Evolutionary conservation across 257 asterid species (phyloP).

Genomic region (Nicotiana noctiflora): DNA sequence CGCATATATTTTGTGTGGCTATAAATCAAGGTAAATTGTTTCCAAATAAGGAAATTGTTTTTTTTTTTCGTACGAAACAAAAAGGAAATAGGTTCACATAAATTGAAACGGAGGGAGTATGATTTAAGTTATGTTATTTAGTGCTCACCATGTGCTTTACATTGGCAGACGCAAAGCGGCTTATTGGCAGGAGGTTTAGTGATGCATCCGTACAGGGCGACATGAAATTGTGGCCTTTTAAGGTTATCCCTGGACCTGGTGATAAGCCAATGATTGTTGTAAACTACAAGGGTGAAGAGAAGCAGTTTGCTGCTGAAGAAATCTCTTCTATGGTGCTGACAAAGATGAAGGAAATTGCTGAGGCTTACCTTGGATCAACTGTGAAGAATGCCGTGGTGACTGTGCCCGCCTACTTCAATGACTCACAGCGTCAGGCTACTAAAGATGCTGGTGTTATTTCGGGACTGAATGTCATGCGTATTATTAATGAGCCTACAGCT

Average conservation of each 20-base stretch:
- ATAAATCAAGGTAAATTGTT: too few species aligned
- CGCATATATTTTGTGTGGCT: too few species aligned
- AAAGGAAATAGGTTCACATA: too few species aligned
- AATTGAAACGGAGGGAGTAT: too few species aligned
- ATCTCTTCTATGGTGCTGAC: conserved; percentile 24
- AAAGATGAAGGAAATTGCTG: conserved; percentile 27
- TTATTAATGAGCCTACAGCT: conserved; percentile 38
- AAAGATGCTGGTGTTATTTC: conserved; percentile 40
- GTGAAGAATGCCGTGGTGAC: conserved; percentile 37
- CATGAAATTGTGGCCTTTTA: conserved; percentile 25
- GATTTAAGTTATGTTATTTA: conserved; percentile 13
- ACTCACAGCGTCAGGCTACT: conserved; percentile 43
- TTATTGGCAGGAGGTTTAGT: conserved; percentile 23
- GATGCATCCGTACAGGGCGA: conserved; percentile 23
- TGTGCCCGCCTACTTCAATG: conserved; percentile 41
- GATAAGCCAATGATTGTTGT: conserved; percentile 29
- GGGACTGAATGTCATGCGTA: conserved; percentile 36
- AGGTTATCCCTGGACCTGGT: conserved; percentile 25
- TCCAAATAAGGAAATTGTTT: too few species aligned
- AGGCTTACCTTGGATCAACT: conserved; percentile 26
- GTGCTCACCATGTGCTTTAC: neutral
- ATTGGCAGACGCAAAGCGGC: conserved; percentile 23
- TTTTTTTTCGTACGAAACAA: too few species aligned
- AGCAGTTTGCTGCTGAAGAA: conserved; percentile 26
- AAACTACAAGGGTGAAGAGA: conserved; percentile 28